Base-by-base conservation (phyloP, 1,284 basidiomycete genomes). In the Agaricales sp. region DNA sequence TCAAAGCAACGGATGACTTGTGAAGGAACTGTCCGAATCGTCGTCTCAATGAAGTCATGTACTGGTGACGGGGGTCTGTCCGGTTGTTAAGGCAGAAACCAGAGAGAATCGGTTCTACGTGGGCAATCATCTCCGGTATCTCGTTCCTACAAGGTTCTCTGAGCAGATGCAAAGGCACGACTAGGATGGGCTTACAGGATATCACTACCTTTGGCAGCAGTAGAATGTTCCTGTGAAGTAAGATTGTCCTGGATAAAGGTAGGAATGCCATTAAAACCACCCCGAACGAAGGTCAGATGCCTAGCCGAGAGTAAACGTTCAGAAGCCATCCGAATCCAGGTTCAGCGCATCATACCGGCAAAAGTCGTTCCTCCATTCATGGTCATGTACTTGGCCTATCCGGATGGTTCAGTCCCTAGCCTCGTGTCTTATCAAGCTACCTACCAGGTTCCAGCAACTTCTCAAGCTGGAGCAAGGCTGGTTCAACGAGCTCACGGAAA, bases 321-420 rank as follows among this genome's bases (percentile, higher is more conserved):
- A 14, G 20, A 45, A 18, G 45, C 24, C 23, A 41, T 2, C 12
- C n/a, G 39, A 43, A 21, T 22, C 53, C 38, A 24, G 11, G 26
- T 30, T 14, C 26, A 30, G 21, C 25, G 3, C n/a, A 13, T 62
- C 71, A 47, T 38, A 81, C 81, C 82, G 78, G 65, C 92, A 95
- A 59, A 94, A 93, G 57, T 94, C 88, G 63, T 92, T 94, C 21
- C 85, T 77, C 92, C 92, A 96, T 13, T 71, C 57, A 18, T 41
- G 39, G 16, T 41, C 39, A 16, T 41, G 16, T 11, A 16, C 39
- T 41, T 16, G 13, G 16, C 39, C 39, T 41, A 16, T 41, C 6
- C 8, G 19, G n/a, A 16, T 11, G n/a, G 30, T n/a, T n/a, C n/a
- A n/a, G n/a, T n/a, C n/a, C 53, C 37, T 70, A 58, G 22, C 61